These are phyloP conservation scores for Talaromyces verruculosus DNA, from an alignment of 2,329 filamentous ascomycete species.

Conservation along the genomic window DNA sequence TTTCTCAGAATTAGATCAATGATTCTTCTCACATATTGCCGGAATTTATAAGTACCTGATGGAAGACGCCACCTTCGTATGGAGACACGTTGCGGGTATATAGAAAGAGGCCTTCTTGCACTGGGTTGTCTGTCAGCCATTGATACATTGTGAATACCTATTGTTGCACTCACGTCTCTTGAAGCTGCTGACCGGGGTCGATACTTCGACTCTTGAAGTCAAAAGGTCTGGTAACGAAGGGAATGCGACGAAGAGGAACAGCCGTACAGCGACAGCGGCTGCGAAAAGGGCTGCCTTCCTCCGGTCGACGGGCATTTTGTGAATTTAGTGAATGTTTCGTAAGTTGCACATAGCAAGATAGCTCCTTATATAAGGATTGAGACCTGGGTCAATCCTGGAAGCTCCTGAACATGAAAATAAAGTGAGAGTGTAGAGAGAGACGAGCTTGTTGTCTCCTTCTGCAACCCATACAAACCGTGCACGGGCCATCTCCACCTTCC, in stretches of 20 bases:
- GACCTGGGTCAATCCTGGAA: not conserved
- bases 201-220: constrained; percentile 90
- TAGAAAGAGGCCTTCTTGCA: constrained; percentile 94
- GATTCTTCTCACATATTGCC: constrained; percentile 10
- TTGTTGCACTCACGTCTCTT: constrained; percentile 71
- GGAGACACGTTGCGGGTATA: constrained; percentile 96
- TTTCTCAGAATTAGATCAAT: not conserved
- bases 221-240: constrained; percentile 81
- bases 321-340: not conserved
- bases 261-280: constrained; percentile 72
- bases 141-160: not conserved
- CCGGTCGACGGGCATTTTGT: constrained; percentile 54
- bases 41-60: constrained; percentile 52
- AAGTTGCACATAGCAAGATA: not conserved
- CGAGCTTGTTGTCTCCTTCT: constrained; percentile 20
- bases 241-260: constrained; percentile 77
- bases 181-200: constrained; percentile 95
- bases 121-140: constrained; percentile 46
- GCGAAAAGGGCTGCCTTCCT: constrained; percentile 69
- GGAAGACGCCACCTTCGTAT: constrained; percentile 86
- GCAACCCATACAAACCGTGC: constrained; percentile 23
- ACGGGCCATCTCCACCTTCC: constrained; percentile 36
- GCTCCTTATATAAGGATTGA: not conserved
- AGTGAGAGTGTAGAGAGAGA: not conserved
- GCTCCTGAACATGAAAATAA: not conserved